Percentiles rank a stretch among this genome's conserved stretches.
Evolutionary conservation across 306 rosid species (phyloP).

Genomic region (Quercus ilex): DNA sequence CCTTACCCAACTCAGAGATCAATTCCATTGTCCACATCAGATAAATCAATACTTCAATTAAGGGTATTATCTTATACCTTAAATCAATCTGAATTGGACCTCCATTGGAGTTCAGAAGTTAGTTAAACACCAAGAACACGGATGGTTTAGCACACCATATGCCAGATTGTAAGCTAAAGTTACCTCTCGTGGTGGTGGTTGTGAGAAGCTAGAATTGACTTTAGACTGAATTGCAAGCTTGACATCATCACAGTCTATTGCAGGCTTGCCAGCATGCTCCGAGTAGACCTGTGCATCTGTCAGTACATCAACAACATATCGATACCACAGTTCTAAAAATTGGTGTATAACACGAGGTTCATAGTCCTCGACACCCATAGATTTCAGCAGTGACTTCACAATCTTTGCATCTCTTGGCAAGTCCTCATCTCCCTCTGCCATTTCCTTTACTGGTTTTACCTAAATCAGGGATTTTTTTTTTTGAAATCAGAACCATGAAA

Average conservation of each 20-base stretch:
- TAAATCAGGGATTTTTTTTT: not conserved
- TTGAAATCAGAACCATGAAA: too few species aligned
- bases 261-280: slow-evolving; percentile 75
- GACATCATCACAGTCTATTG: slow-evolving; percentile 81
- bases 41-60: not conserved
- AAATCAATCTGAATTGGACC: not conserved
- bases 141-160: not conserved
- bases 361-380: slow-evolving; percentile 89
- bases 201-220: slow-evolving; percentile 90
- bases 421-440: slow-evolving; percentile 79
- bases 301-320: slow-evolving; percentile 79
- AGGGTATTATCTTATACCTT: not conserved
- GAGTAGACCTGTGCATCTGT: slow-evolving; percentile 94
- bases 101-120: not conserved
- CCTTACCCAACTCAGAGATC: not conserved
- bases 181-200: slow-evolving; percentile 98
- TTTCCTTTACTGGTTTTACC: slow-evolving; percentile 6
- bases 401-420: slow-evolving; percentile 91
- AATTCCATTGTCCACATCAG: not conserved
- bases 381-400: slow-evolving; percentile 66
- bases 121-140: not conserved
- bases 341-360: slow-evolving; percentile 84
- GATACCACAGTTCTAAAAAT: slow-evolving; percentile 89
- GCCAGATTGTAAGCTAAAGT: not conserved
- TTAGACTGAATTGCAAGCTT: slow-evolving; percentile 93